Evolutionary conservation across 805 yeast genomes (phyloP).

Genomic region (Candida pini): DNA sequence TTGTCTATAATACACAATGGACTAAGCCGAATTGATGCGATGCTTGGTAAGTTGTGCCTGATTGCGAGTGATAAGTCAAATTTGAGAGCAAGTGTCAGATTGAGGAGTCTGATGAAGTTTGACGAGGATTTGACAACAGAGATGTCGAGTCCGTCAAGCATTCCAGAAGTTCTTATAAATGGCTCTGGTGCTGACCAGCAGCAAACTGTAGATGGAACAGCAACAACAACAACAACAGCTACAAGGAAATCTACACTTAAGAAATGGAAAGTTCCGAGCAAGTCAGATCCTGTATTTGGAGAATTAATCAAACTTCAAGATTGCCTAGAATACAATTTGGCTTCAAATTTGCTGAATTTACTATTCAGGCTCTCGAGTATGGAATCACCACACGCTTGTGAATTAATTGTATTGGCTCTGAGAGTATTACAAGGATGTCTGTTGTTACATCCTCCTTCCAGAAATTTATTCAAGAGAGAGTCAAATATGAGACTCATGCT

Average conservation of each 20-base stretch:
- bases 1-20: constrained; percentile 16
- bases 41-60: constrained; percentile 18
- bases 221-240: constrained; percentile 1
- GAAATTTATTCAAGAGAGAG: constrained; percentile 41
- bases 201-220: no score
- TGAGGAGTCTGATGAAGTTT: no score
- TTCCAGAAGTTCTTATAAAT: no score
- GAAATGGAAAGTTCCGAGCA: constrained; percentile 26
- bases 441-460: constrained; percentile 50
- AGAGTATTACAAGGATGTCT: constrained; percentile 54
- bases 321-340: constrained; percentile 46
- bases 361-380: constrained; percentile 14
- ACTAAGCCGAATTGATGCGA: constrained; percentile 16
- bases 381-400: constrained; percentile 5
- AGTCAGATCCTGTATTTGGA: constrained; percentile 25
- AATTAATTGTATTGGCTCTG: constrained; percentile 19
- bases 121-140: no score
- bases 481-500: constrained; percentile 34
- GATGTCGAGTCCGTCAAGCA: no score
- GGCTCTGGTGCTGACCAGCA: no score
- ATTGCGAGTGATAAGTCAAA: constrained; percentile 1
- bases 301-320: constrained; percentile 46
- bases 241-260: constrained; percentile 1
- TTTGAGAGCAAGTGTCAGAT: no score
- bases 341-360: constrained; percentile 29